Conservation (phyloP, 352 stramenopile species). For the Aphanomyces invadans region DNA sequence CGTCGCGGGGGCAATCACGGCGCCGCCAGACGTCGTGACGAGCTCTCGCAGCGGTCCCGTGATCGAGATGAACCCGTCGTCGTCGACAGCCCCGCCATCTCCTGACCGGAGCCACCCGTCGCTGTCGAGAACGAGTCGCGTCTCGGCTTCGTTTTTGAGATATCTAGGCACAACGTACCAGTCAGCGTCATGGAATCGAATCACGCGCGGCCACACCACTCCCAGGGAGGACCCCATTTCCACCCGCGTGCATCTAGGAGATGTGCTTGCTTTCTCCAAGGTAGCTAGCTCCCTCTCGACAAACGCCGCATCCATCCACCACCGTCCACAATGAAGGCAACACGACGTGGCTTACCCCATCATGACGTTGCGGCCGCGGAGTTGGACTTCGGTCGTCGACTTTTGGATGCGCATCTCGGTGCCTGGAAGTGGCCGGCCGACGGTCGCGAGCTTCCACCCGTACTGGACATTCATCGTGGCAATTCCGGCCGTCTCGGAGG, state of each 20-base stretch:
- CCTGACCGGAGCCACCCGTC: constrained; percentile 92
- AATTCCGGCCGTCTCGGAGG: constrained; percentile 86
- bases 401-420: constrained; percentile 41
- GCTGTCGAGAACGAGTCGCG: constrained; percentile 83
- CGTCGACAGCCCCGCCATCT: constrained; percentile 88
- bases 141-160: constrained; percentile 68
- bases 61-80: constrained; percentile 89
- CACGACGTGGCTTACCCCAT: constrained; percentile 78
- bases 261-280: no score
- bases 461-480: constrained; percentile 66
- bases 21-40: constrained; percentile 90
- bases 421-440: constrained; percentile 55
- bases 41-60: constrained; percentile 95
- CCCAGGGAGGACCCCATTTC: no score
- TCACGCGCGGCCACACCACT: no score
- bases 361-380: constrained; percentile 78
- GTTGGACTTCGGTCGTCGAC: constrained; percentile 64
- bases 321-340: no score
- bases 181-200: no score
- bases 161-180: no score
- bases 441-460: constrained; percentile 83
- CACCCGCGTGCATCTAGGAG: no score
- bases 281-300: no score
- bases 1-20: constrained; percentile 90
- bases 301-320: no score